phyloP scores from a whole-genome alignment of 2,329 filamentous ascomycete genomes.

The Cladophialophora psammophila region DNA sequence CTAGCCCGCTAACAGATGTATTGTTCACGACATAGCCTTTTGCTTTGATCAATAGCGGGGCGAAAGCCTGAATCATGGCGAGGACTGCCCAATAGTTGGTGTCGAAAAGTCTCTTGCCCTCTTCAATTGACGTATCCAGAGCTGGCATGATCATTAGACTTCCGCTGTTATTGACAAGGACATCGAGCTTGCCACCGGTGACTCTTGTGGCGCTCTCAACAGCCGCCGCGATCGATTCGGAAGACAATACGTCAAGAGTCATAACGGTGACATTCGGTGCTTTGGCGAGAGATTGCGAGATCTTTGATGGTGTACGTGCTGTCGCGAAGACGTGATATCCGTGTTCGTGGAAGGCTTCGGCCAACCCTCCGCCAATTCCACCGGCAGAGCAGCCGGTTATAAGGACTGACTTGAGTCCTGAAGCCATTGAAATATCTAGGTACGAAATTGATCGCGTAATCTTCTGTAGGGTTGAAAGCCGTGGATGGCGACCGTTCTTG shows the following conservation, averaged over 20 bases:
- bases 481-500: neutral
- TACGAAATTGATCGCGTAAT: neutral
- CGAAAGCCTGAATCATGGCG: slow-evolving; percentile 46
- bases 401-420: slow-evolving; percentile 26
- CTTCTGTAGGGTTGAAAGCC: neutral
- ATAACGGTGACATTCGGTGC: slow-evolving; percentile 42
- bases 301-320: slow-evolving; percentile 48
- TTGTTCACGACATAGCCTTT: slow-evolving; percentile 43
- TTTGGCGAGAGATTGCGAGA: slow-evolving; percentile 42
- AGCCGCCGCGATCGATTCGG: slow-evolving; percentile 26
- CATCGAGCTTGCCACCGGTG: slow-evolving; percentile 49
- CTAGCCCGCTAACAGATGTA: slow-evolving; percentile 38
- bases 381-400: slow-evolving; percentile 48
- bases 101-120: slow-evolving; percentile 51
- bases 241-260: slow-evolving; percentile 44
- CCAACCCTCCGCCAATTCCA: slow-evolving; percentile 53
- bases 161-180: slow-evolving; percentile 59
- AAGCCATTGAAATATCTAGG: slow-evolving; percentile 17
- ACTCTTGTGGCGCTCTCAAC: slow-evolving; percentile 39
- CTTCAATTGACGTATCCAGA: slow-evolving; percentile 42
- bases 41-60: slow-evolving; percentile 43
- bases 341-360: slow-evolving; percentile 46
- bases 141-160: slow-evolving; percentile 42
- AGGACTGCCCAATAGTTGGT: slow-evolving; percentile 53
- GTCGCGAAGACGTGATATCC: slow-evolving; percentile 54